phyloP scores from a whole-genome alignment of 2,329 filamentous ascomycete genomes.

The Colletotrichum cuscutae region DNA sequence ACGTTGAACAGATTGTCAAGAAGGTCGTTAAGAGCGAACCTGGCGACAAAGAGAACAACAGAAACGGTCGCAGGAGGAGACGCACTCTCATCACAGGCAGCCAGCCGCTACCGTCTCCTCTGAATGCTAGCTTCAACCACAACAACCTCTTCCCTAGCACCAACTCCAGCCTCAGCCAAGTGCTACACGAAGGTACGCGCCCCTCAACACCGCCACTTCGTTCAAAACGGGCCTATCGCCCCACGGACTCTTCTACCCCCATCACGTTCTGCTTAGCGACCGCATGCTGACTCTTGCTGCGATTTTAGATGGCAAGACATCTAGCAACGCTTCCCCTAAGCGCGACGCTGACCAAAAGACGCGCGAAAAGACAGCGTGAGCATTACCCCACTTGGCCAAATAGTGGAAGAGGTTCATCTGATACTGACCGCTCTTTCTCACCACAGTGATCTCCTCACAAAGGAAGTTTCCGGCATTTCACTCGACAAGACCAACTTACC shows the following conservation, averaged over 20 bases:
- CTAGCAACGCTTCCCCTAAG: constrained; percentile 60
- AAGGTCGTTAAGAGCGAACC: constrained; percentile 88
- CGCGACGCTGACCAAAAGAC: constrained; percentile 77
- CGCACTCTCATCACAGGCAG: constrained; percentile 96
- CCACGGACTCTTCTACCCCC: not conserved
- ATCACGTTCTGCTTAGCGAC: not conserved
- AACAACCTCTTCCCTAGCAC: constrained; percentile 75
- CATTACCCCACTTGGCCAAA: constrained; percentile 35
- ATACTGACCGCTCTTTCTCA: constrained; percentile 21
- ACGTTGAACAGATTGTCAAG: constrained; percentile 98
- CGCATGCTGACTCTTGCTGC: constrained; percentile 9
- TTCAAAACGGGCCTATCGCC: not conserved
- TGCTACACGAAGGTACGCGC: constrained; percentile 80
- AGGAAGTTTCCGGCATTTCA: constrained; percentile 94
- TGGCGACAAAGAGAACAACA: constrained; percentile 84
- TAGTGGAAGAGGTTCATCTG: constrained; percentile 5
- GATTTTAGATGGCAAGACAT: constrained; percentile 46
- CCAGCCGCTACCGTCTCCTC: constrained; percentile 92
- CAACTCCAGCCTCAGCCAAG: constrained; percentile 81
- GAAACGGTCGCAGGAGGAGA: constrained; percentile 89
- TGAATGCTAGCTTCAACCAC: constrained; percentile 91
- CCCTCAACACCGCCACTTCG: not conserved
- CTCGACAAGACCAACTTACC: constrained; percentile 78
- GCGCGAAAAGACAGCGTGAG: constrained; percentile 94
- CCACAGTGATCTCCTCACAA: constrained; percentile 83